Base-by-base conservation (phyloP, 306 rosid genomes). In the Arachis stenosperma region DNA sequence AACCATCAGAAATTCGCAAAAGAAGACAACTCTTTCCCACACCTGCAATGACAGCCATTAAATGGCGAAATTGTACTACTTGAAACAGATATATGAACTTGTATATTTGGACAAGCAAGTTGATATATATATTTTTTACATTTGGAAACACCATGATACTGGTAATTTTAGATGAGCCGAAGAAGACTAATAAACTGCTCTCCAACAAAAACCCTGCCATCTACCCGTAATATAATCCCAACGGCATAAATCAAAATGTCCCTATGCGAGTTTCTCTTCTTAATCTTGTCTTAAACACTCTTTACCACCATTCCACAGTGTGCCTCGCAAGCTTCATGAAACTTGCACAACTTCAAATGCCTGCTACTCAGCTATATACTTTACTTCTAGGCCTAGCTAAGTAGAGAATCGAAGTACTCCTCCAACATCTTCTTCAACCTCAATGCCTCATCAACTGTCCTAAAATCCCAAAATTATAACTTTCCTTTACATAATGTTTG, bases 11-110 rank as follows among this genome's bases (percentile, higher is more conserved):
- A 81, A 90, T 86, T 7, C 93, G 97, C 81, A 88, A 84, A 78
- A 88, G 92, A 85, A 88, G 81, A 69, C 92, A 90, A 85, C 94
- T 88, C 89, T 90, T 88, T 69, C 97, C 90, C 77, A 90, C 94
- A 80, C 94, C 97, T 90, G 82, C 78, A 84, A 65, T 40, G 43
- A 22, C 51, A 59, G 8, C 33, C 5, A 14, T 29, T 27, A 14
- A 47, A 12, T 44, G 44, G 48, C 8, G 37, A 29, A 60, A 29
- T 33, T 22, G 47, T 58, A 60, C 3, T 22, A 22, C 27, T 22
- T 22, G 37, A 44, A 60, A 60, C 12, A 13, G 10, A 37, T 14
- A 60, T 14, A 60, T 9, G 44, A 27, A 57, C 14, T 3, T 44
- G 15, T 2, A 71, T 59, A 33, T 22, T 22, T 29, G 48, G 75